Evolutionary conservation across 2,329 filamentous ascomycete genomes (phyloP).

Genomic region (Hypocrella siamensis): DNA sequence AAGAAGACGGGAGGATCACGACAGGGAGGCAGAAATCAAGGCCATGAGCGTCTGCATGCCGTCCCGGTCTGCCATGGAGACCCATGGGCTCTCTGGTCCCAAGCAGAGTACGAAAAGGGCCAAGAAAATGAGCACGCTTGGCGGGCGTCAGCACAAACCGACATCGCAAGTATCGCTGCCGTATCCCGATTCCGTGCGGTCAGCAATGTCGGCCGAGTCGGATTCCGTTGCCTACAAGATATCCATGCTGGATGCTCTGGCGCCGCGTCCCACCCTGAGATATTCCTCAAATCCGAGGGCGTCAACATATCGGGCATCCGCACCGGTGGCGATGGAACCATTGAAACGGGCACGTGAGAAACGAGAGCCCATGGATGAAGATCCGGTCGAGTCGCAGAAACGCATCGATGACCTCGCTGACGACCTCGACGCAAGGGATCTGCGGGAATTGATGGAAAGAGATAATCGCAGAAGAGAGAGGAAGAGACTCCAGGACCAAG

Average conservation of each 20-base stretch:
- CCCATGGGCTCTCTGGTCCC: slow-evolving; percentile 43
- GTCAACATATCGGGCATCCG: slow-evolving; percentile 27
- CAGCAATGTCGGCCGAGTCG: slow-evolving; percentile 58
- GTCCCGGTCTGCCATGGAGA: slow-evolving; percentile 43
- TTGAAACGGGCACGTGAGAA: slow-evolving; percentile 35
- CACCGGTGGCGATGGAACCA: slow-evolving; percentile 31
- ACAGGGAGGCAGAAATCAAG: slow-evolving; percentile 76
- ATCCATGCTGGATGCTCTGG: slow-evolving; percentile 64
- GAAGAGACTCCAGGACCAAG: slow-evolving; percentile 52
- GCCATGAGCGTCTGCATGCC: slow-evolving; percentile 62
- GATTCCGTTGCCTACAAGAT: slow-evolving; percentile 64
- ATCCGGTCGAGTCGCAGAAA: slow-evolving; percentile 43
- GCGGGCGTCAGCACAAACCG: slow-evolving; percentile 40
- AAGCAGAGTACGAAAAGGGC: slow-evolving; percentile 52
- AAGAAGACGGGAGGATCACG: slow-evolving; percentile 56
- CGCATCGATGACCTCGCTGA: slow-evolving; percentile 62
- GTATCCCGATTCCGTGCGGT: slow-evolving; percentile 57
- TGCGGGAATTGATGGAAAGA: slow-evolving; percentile 80
- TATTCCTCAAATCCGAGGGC: slow-evolving; percentile 52
- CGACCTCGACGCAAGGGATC: slow-evolving; percentile 65
- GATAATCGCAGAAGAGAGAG: slow-evolving; percentile 68
- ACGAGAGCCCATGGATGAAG: slow-evolving; percentile 41
- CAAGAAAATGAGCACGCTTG: slow-evolving; percentile 36
- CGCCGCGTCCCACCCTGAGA: slow-evolving; percentile 70
- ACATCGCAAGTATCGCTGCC: slow-evolving; percentile 64